Evolutionary conservation across 73 alveolate species (phyloP).

Genomic region (Paramecium caudatum): DNA sequence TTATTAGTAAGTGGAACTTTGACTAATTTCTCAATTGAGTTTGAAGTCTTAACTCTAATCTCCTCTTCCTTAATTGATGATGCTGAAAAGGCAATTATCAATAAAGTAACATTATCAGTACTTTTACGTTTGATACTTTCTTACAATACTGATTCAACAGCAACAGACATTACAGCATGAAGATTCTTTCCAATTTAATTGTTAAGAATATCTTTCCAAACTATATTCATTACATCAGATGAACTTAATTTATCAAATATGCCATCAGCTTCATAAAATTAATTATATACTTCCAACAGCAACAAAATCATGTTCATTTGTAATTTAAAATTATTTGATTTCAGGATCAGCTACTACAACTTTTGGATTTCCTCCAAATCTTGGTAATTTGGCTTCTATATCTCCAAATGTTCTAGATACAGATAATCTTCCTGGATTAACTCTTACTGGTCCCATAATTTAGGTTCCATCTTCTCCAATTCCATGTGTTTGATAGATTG

Average conservation of each 20-base stretch:
- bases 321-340: conserved; percentile 87
- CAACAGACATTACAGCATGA: conserved; percentile 90
- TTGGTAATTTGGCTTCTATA: conserved; percentile 92
- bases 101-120: conserved; percentile 96
- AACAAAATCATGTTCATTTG: conserved; percentile 84
- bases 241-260: conserved; percentile 49
- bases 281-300: conserved; percentile 77
- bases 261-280: conserved; percentile 39
- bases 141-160: conserved; percentile 94
- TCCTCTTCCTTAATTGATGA: conserved; percentile 4
- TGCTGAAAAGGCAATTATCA: conserved; percentile 86
- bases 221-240: conserved; percentile 26
- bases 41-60: not conserved
- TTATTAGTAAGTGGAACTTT: conserved; percentile 13
- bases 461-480: not conserved
- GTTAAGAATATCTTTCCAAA: conserved; percentile 24
- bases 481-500: conserved; percentile 81
- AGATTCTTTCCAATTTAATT: conserved; percentile 73
- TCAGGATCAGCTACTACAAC: conserved; percentile 97
- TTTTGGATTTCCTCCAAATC: conserved; percentile 97
- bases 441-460: conserved; percentile 88
- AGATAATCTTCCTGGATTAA: conserved; percentile 95
- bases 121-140: conserved; percentile 91
- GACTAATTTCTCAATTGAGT: not conserved
- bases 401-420: conserved; percentile 98